A percentile compares a stretch with the other conserved stretches of the same genome.
phyloP scores from a whole-genome alignment of 441 rosid genomes.

The Manihot esculenta region DNA sequence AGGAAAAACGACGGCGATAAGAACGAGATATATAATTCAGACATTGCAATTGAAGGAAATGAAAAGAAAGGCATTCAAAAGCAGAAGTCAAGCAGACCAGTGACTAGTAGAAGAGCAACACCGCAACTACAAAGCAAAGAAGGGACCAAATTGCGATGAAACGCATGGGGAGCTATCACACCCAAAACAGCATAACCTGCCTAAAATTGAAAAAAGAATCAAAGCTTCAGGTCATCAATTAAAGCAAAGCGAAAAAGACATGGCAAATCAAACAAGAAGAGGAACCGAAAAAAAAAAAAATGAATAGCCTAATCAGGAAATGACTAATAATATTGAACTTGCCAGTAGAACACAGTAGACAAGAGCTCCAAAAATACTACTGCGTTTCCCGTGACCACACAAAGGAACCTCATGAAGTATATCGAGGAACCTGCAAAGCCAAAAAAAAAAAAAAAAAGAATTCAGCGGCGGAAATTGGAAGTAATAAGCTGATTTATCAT shows the following conservation, averaged over 20 bases:
- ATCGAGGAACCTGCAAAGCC: slow-evolving; percentile 66
- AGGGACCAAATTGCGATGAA: slow-evolving; percentile 41
- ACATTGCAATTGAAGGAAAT: neutral
- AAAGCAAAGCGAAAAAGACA: too few species aligned
- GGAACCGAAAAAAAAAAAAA: neutral
- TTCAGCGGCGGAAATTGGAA: neutral
- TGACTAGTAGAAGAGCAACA: slow-evolving; percentile 65
- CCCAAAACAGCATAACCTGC: slow-evolving; percentile 79
- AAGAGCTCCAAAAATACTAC: slow-evolving; percentile 68
- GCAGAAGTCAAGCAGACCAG: slow-evolving; percentile 43
- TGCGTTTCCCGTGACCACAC: slow-evolving; percentile 76
- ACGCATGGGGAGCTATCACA: slow-evolving; percentile 70
- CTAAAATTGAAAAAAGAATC: slow-evolving; percentile 32
- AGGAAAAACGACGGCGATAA: neutral
- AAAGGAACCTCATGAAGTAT: slow-evolving; percentile 90
- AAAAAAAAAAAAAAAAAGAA: slow-evolving; percentile 15
- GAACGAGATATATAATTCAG: neutral
- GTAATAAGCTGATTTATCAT: neutral
- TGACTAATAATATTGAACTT: slow-evolving; percentile 30
- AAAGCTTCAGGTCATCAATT: neutral
- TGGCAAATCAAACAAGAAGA: too few species aligned
- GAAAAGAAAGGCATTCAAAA: too few species aligned
- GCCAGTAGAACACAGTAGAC: slow-evolving; percentile 68
- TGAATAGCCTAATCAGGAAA: neutral
- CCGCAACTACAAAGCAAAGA: slow-evolving; percentile 74